A percentile compares a stretch with the other conserved stretches of the same genome.
Conservation (phyloP, 2,329 filamentous ascomycete species). For the Acrodontium crateriforme region DNA sequence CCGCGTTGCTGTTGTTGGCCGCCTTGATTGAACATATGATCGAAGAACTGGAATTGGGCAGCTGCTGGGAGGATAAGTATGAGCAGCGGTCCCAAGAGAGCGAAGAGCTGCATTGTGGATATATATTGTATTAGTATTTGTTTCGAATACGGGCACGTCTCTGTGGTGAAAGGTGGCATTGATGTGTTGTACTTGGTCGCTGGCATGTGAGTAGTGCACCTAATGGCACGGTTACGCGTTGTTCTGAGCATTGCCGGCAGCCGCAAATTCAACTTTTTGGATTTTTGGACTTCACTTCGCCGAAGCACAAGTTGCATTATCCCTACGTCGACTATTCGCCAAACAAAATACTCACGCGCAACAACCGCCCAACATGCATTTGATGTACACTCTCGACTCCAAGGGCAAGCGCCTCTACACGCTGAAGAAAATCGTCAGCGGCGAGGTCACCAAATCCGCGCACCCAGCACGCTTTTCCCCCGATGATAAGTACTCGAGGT, state of each 20-base stretch:
- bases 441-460: slow-evolving; percentile 85
- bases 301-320: too few relatives aligned
- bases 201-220: too few relatives aligned
- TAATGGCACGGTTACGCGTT: too few relatives aligned
- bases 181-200: too few relatives aligned
- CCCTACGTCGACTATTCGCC: not conserved
- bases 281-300: not conserved
- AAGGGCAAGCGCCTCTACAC: slow-evolving; percentile 87
- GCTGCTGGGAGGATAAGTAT: slow-evolving; percentile 44
- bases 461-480: slow-evolving; percentile 94
- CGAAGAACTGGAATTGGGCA: slow-evolving; percentile 94
- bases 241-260: too few relatives aligned
- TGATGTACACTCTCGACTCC: slow-evolving; percentile 74
- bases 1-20: slow-evolving; percentile 44
- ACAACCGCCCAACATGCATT: slow-evolving; percentile 43
- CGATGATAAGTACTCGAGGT: slow-evolving; percentile 93
- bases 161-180: too few relatives aligned
- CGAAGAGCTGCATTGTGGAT: slow-evolving; percentile 20
- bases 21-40: slow-evolving; percentile 76
- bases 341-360: slow-evolving; percentile 1
- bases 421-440: slow-evolving; percentile 71
- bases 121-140: too few relatives aligned
- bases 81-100: slow-evolving; percentile 33
- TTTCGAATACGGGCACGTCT: too few relatives aligned
- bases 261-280: too few relatives aligned